These are phyloP conservation scores for Geotrichum aggregatum DNA, from an alignment of 1,139 yeast species.

Conservation along the genomic window DNA sequence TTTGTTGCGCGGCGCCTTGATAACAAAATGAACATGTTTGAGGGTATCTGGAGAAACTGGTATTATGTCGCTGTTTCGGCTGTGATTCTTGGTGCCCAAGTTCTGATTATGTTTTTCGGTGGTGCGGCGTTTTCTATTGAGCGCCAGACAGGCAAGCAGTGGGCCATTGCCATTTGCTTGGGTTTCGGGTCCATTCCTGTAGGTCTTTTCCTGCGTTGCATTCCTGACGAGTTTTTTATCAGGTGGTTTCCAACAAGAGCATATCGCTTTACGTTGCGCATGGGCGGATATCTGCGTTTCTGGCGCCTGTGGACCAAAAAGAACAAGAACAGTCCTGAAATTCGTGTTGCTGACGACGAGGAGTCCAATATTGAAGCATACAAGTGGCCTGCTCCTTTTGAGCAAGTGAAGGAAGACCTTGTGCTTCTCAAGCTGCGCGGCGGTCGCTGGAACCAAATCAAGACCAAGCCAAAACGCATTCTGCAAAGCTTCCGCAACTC, in stretches of 20 bases:
- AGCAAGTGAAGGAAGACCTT: constrained; percentile 41
- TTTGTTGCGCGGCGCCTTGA: constrained; percentile 88
- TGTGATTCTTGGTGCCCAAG: constrained; percentile 77
- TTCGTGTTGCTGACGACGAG: constrained; percentile 16
- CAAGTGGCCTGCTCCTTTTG: constrained; percentile 43
- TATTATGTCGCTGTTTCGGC: constrained; percentile 69
- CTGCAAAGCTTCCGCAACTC: constrained; percentile 32
- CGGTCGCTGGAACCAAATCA: constrained; percentile 39
- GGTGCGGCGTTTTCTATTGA: constrained; percentile 89
- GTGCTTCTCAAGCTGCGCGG: constrained; percentile 41
- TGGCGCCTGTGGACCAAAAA: constrained; percentile 36
- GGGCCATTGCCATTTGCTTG: constrained; percentile 85
- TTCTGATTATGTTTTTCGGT: constrained; percentile 91
- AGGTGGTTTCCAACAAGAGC: constrained; percentile 63
- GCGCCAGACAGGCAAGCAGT: constrained; percentile 74
- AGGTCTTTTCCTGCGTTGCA: constrained; percentile 67
- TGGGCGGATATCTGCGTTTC: constrained; percentile 8
- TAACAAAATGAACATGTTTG: constrained; percentile 82
- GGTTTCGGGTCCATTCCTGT: constrained; percentile 80
- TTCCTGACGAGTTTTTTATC: constrained; percentile 78
- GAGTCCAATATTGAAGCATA: constrained; percentile 26
- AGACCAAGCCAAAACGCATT: constrained; percentile 34
- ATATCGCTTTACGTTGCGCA: constrained; percentile 40
- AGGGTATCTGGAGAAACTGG: constrained; percentile 74
- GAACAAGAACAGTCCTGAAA: constrained; percentile 4